These are phyloP conservation scores for Mortierella sp. DNA, from an alignment of 371 early-diverging fungal species.

Conservation along the genomic window DNA sequence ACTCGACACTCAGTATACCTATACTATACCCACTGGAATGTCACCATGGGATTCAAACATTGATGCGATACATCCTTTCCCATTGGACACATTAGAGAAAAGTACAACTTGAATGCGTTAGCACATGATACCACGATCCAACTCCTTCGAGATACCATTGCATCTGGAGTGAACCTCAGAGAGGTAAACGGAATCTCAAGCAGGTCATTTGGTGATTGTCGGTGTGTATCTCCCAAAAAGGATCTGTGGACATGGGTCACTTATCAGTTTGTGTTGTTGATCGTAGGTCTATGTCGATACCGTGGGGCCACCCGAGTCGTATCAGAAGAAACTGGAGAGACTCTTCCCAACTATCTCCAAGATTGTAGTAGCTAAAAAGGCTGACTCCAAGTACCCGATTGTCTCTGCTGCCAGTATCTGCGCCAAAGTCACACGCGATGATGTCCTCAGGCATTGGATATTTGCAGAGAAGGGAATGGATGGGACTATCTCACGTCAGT, in stretches of 20 bases:
- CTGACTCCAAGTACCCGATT: constrained; percentile 95
- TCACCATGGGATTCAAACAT: background rate
- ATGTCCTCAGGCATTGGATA: constrained; percentile 81
- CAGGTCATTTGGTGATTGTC: no score
- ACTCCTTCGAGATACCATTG: constrained; percentile 76
- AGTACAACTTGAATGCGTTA: constrained; percentile 94
- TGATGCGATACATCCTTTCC: background rate
- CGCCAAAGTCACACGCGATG: constrained; percentile 98
- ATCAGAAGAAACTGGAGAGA: constrained; percentile 79
- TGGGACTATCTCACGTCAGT: constrained; percentile 60
- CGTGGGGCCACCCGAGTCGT: constrained; percentile 92
- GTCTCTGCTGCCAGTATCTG: constrained; percentile 99
- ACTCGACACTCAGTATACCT: background rate
- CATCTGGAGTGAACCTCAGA: constrained; percentile 72
- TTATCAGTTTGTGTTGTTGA: background rate
- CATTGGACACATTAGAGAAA: constrained; percentile 62
- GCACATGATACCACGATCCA: constrained; percentile 95
- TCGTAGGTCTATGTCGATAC: constrained; percentile 95
- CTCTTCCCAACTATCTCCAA: constrained; percentile 77
- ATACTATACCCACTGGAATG: no score
- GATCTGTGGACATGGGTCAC: no score
- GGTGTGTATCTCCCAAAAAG: no score
- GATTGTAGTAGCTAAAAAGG: constrained; percentile 94
- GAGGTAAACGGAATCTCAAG: constrained; percentile 68
- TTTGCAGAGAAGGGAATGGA: constrained; percentile 76